Evolutionary conservation across 495 filamentous ascomycete genomes (phyloP).

Genomic region (Xylaria grammica): DNA sequence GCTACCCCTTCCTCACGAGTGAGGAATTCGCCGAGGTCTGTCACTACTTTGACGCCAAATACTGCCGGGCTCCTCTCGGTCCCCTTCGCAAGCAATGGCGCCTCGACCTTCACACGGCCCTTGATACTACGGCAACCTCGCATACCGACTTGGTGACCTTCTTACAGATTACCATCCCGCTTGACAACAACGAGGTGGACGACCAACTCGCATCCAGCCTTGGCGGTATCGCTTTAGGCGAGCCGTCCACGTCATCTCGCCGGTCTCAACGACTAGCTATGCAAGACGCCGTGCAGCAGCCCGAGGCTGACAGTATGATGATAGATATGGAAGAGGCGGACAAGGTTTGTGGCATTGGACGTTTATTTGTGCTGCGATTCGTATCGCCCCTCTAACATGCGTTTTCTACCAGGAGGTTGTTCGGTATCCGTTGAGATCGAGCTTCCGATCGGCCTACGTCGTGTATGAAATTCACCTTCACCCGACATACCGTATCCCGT

Average conservation of each 20-base stretch:
- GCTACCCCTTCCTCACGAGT: constrained; percentile 61
- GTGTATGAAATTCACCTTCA: constrained; percentile 65
- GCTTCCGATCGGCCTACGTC: constrained; percentile 59
- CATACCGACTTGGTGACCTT: constrained; percentile 47
- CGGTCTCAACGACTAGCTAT: constrained; percentile 11
- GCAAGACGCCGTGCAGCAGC: neutral
- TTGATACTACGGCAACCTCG: constrained; percentile 37
- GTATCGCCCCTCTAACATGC: constrained; percentile 44
- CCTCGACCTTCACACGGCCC: constrained; percentile 41
- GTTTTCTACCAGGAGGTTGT: constrained; percentile 31
- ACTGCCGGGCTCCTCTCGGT: constrained; percentile 56
- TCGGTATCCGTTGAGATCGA: constrained; percentile 33
- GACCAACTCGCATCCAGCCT: constrained; percentile 48
- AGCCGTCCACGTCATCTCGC: neutral
- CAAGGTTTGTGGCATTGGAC: constrained; percentile 37
- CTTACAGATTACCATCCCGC: constrained; percentile 52
- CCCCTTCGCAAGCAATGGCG: constrained; percentile 50
- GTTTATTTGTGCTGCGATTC: constrained; percentile 31
- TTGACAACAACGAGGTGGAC: constrained; percentile 48
- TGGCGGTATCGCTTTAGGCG: constrained; percentile 40
- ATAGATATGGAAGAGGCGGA: constrained; percentile 55
- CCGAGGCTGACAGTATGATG: constrained; percentile 38
- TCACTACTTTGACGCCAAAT: constrained; percentile 60
- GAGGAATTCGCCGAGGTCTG: constrained; percentile 67
- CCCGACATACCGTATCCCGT: constrained; percentile 62